A percentile compares a stretch with the other conserved stretches of the same genome.
Evolutionary conservation across 1,139 yeast genomes (phyloP).

Genomic region (Starmera stellimalicola): DNA sequence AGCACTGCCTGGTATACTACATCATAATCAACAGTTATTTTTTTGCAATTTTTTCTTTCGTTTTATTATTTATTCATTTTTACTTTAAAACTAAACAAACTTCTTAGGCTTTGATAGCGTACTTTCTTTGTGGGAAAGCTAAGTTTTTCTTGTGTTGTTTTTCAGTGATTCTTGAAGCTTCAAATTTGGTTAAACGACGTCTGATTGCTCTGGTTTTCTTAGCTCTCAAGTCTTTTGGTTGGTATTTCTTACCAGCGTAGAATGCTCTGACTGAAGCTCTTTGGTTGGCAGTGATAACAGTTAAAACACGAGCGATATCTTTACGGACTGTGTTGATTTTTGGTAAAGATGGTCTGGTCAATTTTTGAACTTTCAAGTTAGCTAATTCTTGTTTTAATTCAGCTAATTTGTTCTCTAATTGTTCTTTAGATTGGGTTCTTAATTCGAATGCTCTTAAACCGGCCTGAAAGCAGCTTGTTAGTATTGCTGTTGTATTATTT

Average conservation of each 20-base stretch:
- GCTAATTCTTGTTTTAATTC: constrained; percentile 97
- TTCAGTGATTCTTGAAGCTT: constrained; percentile 72
- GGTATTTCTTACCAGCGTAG: constrained; percentile 94
- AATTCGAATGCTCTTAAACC: constrained; percentile 93
- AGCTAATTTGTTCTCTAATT: constrained; percentile 88
- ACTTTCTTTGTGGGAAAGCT: constrained; percentile 98
- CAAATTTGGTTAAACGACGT: constrained; percentile 88
- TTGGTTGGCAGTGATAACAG: constrained; percentile 94
- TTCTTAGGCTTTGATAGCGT: constrained; percentile 92
- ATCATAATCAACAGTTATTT: neutral
- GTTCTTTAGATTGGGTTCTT: constrained; percentile 95
- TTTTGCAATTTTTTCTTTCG: neutral
- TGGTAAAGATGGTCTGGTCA: constrained; percentile 86
- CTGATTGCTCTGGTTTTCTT: constrained; percentile 99
- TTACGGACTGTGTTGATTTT: constrained; percentile 95
- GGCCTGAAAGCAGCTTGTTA: constrained; percentile 40
- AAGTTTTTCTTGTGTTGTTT: constrained; percentile 87
- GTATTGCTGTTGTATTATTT: too few relatives aligned
- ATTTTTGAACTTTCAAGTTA: constrained; percentile 91
- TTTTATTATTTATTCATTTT: neutral
- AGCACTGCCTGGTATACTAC: neutral
- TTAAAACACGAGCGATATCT: constrained; percentile 97
- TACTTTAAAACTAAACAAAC: constrained; percentile 6
- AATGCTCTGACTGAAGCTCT: constrained; percentile 92
- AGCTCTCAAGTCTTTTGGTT: constrained; percentile 98